These are phyloP conservation scores for Castanea crenata DNA, from an alignment of 306 rosid species.

Conservation along the genomic window DNA sequence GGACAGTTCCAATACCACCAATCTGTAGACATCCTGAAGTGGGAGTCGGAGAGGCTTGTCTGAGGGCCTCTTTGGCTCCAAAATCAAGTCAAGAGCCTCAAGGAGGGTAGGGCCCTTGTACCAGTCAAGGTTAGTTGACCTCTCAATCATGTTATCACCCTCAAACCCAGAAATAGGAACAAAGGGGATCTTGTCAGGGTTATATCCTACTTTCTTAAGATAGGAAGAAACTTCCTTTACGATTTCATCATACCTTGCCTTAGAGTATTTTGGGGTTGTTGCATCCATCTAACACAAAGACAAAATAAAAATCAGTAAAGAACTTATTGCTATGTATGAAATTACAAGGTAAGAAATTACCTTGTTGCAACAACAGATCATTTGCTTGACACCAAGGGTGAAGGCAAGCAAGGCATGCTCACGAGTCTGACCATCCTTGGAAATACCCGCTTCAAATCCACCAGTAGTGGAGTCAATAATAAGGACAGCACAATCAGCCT, in stretches of 20 bases:
- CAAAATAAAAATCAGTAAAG: too few relatives aligned
- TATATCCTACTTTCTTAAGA: not conserved
- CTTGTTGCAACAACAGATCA: not conserved
- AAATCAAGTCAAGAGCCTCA: not conserved
- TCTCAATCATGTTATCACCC: too few relatives aligned
- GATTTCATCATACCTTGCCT: too few relatives aligned
- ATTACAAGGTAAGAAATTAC: not conserved
- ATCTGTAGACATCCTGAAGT: conserved; percentile 6
- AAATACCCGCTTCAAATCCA: not conserved
- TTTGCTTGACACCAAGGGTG: not conserved
- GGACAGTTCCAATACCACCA: not conserved
- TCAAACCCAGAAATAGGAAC: too few relatives aligned
- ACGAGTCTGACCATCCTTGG: conserved; percentile 1
- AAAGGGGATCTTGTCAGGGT: not conserved
- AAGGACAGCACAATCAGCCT: too few relatives aligned
- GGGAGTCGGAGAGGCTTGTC: conserved; percentile 1
- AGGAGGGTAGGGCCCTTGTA: not conserved
- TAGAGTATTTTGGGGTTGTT: too few relatives aligned
- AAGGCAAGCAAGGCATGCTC: not conserved
- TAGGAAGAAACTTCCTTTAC: too few relatives aligned
- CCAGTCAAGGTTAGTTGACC: not conserved
- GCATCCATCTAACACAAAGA: too few relatives aligned
- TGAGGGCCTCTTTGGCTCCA: not conserved
- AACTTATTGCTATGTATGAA: too few relatives aligned
- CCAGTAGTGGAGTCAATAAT: not conserved